Conservation (phyloP, 371 early-diverging fungal species). For the Apophysomyces variabilis region DNA sequence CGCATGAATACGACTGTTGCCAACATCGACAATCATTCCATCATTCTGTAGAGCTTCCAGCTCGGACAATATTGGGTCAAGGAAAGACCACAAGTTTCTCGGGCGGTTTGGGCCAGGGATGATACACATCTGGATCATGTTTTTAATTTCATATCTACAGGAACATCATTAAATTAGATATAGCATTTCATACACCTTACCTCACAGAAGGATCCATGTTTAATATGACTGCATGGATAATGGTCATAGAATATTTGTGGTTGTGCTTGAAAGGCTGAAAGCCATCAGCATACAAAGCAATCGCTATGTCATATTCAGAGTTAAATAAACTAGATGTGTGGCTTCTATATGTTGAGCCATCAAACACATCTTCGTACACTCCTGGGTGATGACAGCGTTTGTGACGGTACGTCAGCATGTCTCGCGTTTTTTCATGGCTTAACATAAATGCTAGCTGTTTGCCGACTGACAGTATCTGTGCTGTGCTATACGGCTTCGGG, state of each 20-base stretch:
- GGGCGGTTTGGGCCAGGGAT: not conserved
- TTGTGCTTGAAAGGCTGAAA: not conserved
- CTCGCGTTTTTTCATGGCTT: too few species aligned
- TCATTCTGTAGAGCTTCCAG: not conserved
- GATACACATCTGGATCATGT: conserved; percentile 2
- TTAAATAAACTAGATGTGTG: not conserved
- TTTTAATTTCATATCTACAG: not conserved
- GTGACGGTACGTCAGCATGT: too few species aligned
- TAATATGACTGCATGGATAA: not conserved
- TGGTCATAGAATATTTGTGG: not conserved
- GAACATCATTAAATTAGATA: not conserved
- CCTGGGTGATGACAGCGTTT: too few species aligned
- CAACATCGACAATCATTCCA: not conserved
- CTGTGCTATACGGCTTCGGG: too few species aligned
- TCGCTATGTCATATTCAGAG: not conserved
- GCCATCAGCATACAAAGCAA: not conserved
- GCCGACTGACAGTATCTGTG: too few species aligned
- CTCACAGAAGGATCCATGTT: not conserved
- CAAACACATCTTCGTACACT: not conserved
- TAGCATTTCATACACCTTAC: not conserved
- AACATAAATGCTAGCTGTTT: too few species aligned
- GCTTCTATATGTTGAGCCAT: not conserved
- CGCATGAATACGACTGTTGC: not conserved
- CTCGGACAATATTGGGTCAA: not conserved
- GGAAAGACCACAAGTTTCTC: not conserved